Conservation (phyloP, 208 protist species). For the Leptomonas seymouri region DNA sequence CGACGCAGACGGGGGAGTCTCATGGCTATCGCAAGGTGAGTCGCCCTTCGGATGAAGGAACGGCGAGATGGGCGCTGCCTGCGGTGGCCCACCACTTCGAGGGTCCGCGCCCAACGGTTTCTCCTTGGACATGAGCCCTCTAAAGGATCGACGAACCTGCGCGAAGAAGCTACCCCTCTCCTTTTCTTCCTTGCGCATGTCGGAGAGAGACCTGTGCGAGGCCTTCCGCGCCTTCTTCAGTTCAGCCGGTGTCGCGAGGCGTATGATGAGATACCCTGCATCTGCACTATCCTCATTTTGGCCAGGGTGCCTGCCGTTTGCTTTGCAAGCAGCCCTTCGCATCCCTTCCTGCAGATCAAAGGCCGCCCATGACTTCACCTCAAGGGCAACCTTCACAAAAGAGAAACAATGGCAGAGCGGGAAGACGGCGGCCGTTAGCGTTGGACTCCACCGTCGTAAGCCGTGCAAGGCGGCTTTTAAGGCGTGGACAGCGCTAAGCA, state of each 20-base stretch:
- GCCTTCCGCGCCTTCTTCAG: conserved; percentile 10
- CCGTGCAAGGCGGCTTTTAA: background rate
- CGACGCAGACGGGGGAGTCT: background rate
- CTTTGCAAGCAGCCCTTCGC: background rate
- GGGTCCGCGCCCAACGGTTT: background rate
- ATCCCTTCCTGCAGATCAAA: conserved; percentile 20
- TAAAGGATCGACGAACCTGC: conserved; percentile 1
- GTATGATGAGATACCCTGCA: background rate
- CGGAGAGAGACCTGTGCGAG: background rate
- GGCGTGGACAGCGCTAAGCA: background rate
- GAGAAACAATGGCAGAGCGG: conserved; percentile 12
- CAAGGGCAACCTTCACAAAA: background rate
- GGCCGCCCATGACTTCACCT: conserved; percentile 7
- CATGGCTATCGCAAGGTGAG: background rate
- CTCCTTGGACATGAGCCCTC: background rate
- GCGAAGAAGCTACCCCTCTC: conserved; percentile 7
- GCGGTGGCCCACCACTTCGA: too few relatives aligned
- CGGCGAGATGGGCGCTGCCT: background rate
- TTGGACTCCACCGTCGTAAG: background rate
- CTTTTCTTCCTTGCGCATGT: background rate
- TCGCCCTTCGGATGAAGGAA: background rate
- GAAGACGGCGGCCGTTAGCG: conserved; percentile 9
- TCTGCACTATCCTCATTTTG: background rate
- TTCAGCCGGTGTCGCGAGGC: conserved; percentile 3
- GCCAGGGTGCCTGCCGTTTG: background rate